phyloP scores from a whole-genome alignment of 257 asterid genomes.

The Solanum chaucha region DNA sequence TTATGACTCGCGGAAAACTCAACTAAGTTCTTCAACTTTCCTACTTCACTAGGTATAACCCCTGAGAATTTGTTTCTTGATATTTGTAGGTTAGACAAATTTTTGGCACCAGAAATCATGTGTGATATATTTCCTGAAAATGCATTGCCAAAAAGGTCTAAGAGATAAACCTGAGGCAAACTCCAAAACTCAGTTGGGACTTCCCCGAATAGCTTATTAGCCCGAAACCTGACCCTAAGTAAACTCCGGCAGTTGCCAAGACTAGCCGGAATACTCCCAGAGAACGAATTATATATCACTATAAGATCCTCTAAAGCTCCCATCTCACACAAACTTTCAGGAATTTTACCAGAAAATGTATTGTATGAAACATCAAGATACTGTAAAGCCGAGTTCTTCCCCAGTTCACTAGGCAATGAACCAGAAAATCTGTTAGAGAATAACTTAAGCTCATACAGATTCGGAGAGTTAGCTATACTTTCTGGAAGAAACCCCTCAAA shows the following conservation, averaged over 20 bases:
- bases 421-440: conserved; percentile 47
- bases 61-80: conserved; percentile 56
- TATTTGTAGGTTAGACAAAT: conserved; percentile 35
- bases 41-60: conserved; percentile 52
- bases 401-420: conserved; percentile 54
- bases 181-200: conserved; percentile 66
- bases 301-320: conserved; percentile 38
- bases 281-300: conserved; percentile 32
- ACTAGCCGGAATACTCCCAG: conserved; percentile 53
- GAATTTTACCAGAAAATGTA: conserved; percentile 46
- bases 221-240: conserved; percentile 39
- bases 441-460: conserved; percentile 44
- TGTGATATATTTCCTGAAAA: conserved; percentile 58
- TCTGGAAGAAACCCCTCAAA: conserved; percentile 61
- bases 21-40: conserved; percentile 28
- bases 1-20: conserved; percentile 39
- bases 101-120: conserved; percentile 41
- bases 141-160: conserved; percentile 43
- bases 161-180: conserved; percentile 51
- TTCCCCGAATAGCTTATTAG: conserved; percentile 41
- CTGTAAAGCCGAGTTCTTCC: conserved; percentile 47
- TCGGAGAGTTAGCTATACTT: conserved; percentile 49
- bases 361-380: conserved; percentile 42
- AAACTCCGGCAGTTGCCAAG: conserved; percentile 49
- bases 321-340: conserved; percentile 41